A percentile compares a stretch with the other conserved stretches of the same genome.
phyloP scores from a whole-genome alignment of 2,329 filamentous ascomycete species.

The Fusarium haematococcum region DNA sequence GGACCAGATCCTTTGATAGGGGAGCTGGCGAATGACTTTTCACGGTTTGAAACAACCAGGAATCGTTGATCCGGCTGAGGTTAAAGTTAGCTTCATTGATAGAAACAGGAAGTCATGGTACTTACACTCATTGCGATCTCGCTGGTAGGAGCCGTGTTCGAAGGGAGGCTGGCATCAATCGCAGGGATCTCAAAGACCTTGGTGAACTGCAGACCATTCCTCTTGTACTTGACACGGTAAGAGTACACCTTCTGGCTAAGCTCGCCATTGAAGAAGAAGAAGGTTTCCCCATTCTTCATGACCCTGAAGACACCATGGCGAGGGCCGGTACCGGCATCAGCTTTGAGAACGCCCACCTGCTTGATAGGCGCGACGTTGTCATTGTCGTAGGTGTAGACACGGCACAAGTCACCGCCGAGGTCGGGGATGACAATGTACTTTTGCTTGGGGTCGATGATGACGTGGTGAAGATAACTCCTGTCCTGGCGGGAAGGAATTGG shows the following conservation, averaged over 20 bases:
- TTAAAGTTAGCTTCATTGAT: no score
- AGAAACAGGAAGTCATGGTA: background rate
- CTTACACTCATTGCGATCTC: conserved; percentile 42
- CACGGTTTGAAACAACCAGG: conserved; percentile 38
- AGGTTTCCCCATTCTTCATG: conserved; percentile 35
- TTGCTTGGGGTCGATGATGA: conserved; percentile 38
- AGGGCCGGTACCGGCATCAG: conserved; percentile 30
- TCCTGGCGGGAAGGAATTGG: conserved; percentile 38
- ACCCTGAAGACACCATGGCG: conserved; percentile 40
- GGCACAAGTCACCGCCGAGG: conserved; percentile 35
- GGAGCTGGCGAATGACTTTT: conserved; percentile 38
- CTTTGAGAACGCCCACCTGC: conserved; percentile 24
- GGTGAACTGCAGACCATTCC: conserved; percentile 24
- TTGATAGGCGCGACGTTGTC: conserved; percentile 34
- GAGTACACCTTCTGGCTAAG: conserved; percentile 42
- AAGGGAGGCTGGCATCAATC: conserved; percentile 27
- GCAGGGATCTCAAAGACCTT: conserved; percentile 41
- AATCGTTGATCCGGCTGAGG: conserved; percentile 40
- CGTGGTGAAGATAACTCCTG: conserved; percentile 39
- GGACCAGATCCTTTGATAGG: conserved; percentile 24
- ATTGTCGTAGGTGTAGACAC: conserved; percentile 38
- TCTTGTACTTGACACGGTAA: conserved; percentile 35
- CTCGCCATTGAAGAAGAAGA: conserved; percentile 42
- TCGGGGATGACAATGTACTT: conserved; percentile 38
- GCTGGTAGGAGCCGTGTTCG: conserved; percentile 35